Evolutionary conservation across 495 filamentous ascomycete genomes (phyloP).

Genomic region (Aspergillus saccharolyticus): DNA sequence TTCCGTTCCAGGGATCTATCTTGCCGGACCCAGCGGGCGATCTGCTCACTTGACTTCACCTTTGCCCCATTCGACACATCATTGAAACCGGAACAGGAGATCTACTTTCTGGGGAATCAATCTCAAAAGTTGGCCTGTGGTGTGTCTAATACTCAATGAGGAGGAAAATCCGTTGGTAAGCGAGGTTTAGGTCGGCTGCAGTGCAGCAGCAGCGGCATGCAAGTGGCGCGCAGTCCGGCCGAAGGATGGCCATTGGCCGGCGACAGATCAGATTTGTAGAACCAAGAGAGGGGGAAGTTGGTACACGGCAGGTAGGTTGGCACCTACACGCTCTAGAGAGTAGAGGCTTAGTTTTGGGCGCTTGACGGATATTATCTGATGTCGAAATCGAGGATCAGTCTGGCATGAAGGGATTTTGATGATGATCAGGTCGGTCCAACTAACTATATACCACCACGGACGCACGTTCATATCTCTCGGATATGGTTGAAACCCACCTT

Average conservation of each 20-base stretch:
- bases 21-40: not conserved
- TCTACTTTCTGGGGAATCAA: not conserved
- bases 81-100: slow-evolving; percentile 2
- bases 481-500: not conserved
- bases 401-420: not conserved
- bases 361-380: not conserved
- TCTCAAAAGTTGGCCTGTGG: not conserved
- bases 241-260: not conserved
- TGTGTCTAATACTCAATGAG: not conserved
- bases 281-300: not conserved
- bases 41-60: slow-evolving; percentile 3
- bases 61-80: slow-evolving; percentile 1
- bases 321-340: not conserved
- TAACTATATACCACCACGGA: not conserved
- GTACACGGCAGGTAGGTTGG: not conserved
- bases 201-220: not conserved
- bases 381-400: not conserved
- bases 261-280: slow-evolving; percentile 3
- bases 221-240: not conserved
- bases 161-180: not conserved
- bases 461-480: not conserved
- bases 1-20: not conserved
- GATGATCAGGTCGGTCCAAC: not conserved
- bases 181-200: slow-evolving; percentile 4
- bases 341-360: not conserved